phyloP scores from a whole-genome alignment of 164 flowering plant species.

The Sedum album region DNA sequence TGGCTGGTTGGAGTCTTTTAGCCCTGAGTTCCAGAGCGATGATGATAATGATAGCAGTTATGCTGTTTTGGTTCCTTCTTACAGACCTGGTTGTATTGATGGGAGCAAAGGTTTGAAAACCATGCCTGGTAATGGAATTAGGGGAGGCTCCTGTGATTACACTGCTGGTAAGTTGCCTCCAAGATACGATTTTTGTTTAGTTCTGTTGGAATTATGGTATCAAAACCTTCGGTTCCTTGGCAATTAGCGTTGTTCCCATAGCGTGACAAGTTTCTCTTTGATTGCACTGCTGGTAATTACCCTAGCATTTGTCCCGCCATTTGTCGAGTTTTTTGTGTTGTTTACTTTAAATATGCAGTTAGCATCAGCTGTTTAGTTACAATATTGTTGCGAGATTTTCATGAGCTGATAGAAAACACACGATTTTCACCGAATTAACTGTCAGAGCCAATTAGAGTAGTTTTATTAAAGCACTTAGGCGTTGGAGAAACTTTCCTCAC shows the following conservation, averaged over 20 bases:
- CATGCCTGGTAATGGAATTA: neutral
- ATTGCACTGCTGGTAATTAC: neutral
- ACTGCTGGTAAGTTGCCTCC: neutral
- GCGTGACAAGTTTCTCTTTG: neutral
- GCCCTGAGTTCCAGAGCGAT: conserved; percentile 5
- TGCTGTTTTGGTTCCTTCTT: conserved; percentile 4
- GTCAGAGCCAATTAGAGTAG: too few species aligned
- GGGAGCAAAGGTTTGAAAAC: neutral
- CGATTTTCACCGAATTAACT: neutral
- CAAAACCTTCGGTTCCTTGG: neutral
- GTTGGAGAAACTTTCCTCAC: too few species aligned
- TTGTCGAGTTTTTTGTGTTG: neutral
- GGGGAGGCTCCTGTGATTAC: conserved; percentile 1
- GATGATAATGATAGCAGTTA: neutral
- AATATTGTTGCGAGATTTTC: neutral
- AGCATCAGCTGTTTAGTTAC: too few species aligned
- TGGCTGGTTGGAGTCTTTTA: conserved; percentile 4
- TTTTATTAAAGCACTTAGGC: too few species aligned
- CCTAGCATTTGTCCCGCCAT: neutral
- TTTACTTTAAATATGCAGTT: neutral
- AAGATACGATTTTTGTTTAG: neutral
- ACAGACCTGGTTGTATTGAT: neutral
- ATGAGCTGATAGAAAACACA: neutral
- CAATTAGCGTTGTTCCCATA: neutral
- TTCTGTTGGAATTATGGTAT: neutral